A percentile compares a stretch with the other conserved stretches of the same genome.
These are phyloP conservation scores for Pseudogymnoascus sp. DNA, from an alignment of 2,329 filamentous ascomycete genomes.

Conservation along the genomic window DNA sequence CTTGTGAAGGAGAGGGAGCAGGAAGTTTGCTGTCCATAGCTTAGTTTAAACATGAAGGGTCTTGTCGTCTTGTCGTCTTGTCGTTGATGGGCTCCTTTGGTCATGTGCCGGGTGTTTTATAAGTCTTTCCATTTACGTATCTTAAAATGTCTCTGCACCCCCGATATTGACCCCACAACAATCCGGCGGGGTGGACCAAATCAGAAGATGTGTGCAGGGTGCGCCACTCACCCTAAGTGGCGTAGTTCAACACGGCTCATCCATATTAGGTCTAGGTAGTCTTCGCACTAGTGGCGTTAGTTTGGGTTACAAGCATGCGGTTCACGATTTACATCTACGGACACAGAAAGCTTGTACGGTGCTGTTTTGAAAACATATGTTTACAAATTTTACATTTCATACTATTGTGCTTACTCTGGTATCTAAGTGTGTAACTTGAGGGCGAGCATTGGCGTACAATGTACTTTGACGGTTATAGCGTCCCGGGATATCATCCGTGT, in stretches of 20 bases:
- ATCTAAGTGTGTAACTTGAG: background rate
- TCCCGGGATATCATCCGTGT: background rate
- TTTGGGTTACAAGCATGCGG: background rate
- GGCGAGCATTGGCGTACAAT: background rate
- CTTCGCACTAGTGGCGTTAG: background rate
- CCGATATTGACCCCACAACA: background rate
- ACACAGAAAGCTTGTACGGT: background rate
- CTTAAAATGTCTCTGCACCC: background rate
- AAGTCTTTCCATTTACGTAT: background rate
- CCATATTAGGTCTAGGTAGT: background rate
- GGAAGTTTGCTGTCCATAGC: conserved; percentile 3
- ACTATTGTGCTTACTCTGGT: background rate
- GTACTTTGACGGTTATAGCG: background rate
- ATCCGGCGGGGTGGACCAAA: background rate
- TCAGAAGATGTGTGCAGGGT: background rate
- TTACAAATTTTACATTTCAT: background rate
- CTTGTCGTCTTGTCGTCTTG: no score
- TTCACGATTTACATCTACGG: background rate
- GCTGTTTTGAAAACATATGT: background rate
- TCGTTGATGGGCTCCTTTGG: background rate
- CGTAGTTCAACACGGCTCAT: background rate
- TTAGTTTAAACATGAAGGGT: background rate
- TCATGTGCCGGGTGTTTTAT: background rate
- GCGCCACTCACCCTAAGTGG: background rate
- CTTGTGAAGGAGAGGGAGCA: background rate